Base-by-base conservation (phyloP, 1,284 basidiomycete genomes). In the Marasmius tenuissimus region DNA sequence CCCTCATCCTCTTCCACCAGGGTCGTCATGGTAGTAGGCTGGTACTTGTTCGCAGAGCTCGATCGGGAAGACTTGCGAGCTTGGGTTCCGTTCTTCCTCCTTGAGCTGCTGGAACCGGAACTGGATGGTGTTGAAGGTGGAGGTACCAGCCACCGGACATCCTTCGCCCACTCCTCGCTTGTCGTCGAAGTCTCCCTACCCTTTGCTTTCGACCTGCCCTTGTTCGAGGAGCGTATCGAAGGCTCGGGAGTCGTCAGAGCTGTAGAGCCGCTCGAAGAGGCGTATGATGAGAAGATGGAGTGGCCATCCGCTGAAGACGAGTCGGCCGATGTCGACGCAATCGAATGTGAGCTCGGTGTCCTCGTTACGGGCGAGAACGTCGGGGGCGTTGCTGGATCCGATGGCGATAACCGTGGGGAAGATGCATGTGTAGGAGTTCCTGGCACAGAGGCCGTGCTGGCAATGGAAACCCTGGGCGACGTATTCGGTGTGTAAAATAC, bases 131-230 rank as follows among this genome's bases (percentile, higher is more conserved):
- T 54, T 3, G 34, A 54, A 16, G 52, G 34, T 10, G 80, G 75
- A 8, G 79, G 73, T 10, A 81, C 80, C 37, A 89, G 81, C 85
- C 85, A 87, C 47, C 85, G 79, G 18, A 87, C 85, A 62, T 89
- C 87, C 67, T 80, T 84, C 12, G 85, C 81, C 85, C 85, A 87
- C 64, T 85, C 82, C 55, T 84, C 79, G 65, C 84, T 80, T 3
- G 79, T 79, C 42, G 60, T 61, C 33, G 61, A 55, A 55, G 37
- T 33, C 47, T 52, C 56, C 62, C 67, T 37, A 50, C 49, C 57
- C 64, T 61, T 51, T 61, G 35, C 45, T n/a, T n/a, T 47, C 45
- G 16, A 8, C 16, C 20, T 47, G 16, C 45, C 45, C 20, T 47
- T 59, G 50, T 52, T 61, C 52, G 10, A 38, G 56, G 59, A 57